Evolutionary conservation across 2,329 filamentous ascomycete genomes (phyloP), one percentile per base, ranked within the genome.

Genomic region (Coniella vitis): DNA sequence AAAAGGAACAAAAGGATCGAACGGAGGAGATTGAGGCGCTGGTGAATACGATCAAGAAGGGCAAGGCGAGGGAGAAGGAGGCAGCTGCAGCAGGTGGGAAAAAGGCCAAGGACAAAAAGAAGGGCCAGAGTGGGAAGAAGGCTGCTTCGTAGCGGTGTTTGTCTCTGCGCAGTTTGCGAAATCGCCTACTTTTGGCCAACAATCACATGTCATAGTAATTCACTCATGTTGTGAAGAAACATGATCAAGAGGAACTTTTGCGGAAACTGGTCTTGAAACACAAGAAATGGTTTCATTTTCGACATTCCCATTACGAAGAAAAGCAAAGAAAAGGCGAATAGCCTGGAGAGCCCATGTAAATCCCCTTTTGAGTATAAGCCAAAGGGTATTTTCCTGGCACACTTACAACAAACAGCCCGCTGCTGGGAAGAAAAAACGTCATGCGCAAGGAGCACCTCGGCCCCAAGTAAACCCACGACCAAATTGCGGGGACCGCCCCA

Each of bases 31-130:
- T 61, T 55, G 54, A 66, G 45, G 66, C 64, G 2, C 58, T 78
- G 2, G 64, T 77, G 1, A 59, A 68, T 9, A 60, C 68, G 1
- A 74, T 75, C 51, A 73, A 72, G 54, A 71, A 70, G 56, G 67
- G 66, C 19, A 61, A 65, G 47, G 61, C 65, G 37, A 63, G 61
- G 53, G 54, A 55, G 21, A 60, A 57, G 16, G 62, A 61, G 44
- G 51, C 57, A 47, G 65, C 63, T 49, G 64, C 61, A 43, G 51
- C 57, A 48, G 66, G 63, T 49, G 64, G 61, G 37, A 61, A 65
- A 41, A 60, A 59, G 46, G 52, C 45, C n/a, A 55, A 58, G 52
- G 50, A 55, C 38, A 56, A 55, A 37, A 47, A 49, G 38, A 57
- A 54, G 45, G 51, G 51, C 31, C 57, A 60, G 17, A 35, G 42